Evolutionary conservation across 768 basidiomycete genomes (phyloP).

Genomic region (button mushroom (Agaricus bisporus)): DNA sequence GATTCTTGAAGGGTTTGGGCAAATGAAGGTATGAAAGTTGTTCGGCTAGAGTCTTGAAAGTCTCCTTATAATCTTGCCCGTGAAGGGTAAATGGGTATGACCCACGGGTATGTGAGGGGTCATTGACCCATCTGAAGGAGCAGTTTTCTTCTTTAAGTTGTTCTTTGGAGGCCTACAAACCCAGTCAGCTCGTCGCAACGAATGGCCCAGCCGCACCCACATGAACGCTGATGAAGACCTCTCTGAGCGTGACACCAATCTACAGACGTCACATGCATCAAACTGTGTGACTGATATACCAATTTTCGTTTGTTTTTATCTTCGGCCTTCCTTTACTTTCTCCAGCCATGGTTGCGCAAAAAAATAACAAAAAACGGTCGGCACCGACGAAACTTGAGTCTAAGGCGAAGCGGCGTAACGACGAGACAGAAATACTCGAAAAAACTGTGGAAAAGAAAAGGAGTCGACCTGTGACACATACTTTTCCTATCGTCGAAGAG

Average conservation of each 20-base stretch:
- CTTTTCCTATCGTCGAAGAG: conserved; percentile 22
- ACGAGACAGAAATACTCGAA: conserved; percentile 25
- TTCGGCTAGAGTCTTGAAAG: conserved; percentile 58
- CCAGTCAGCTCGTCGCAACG: neutral
- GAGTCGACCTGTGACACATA: conserved; percentile 52
- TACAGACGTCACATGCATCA: neutral
- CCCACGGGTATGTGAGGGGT: conserved; percentile 38
- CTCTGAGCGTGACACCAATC: neutral
- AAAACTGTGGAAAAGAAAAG: conserved; percentile 44
- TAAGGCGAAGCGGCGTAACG: conserved; percentile 46
- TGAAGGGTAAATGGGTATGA: neutral
- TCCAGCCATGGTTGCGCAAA: conserved; percentile 31
- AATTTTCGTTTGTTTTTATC: neutral
- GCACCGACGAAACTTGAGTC: conserved; percentile 39
- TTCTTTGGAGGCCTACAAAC: conserved; percentile 39
- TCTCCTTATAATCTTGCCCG: neutral
- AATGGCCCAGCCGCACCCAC: neutral
- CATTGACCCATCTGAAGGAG: conserved; percentile 36
- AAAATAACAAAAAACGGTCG: conserved; percentile 43
- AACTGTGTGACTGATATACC: conserved; percentile 6
- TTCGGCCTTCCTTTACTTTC: neutral
- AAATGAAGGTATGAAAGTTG: conserved; percentile 66
- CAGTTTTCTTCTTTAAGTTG: conserved; percentile 31
- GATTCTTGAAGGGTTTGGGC: conserved; percentile 76
- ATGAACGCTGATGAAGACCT: neutral